Percentiles rank a stretch among this genome's conserved stretches.
These are phyloP conservation scores for Paxillus rubicundulus DNA, from an alignment of 768 basidiomycete species.

Conservation along the genomic window DNA sequence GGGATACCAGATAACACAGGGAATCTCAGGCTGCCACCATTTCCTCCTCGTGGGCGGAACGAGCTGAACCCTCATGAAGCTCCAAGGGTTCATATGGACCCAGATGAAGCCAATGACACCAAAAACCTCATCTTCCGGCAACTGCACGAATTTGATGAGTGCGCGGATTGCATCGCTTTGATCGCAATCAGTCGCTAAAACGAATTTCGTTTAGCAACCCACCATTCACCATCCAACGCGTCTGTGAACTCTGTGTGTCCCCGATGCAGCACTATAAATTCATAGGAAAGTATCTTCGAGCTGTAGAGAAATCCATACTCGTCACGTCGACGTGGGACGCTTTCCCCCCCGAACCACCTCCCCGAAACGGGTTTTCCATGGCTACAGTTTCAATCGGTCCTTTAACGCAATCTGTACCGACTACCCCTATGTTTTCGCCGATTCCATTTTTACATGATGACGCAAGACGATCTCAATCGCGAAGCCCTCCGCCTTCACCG, in stretches of 20 bases:
- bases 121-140: constrained; percentile 58
- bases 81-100: constrained; percentile 58
- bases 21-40: constrained; percentile 71
- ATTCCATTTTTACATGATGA: constrained; percentile 86
- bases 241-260: constrained; percentile 75
- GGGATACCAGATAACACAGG: constrained; percentile 38
- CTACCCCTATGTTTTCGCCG: constrained; percentile 83
- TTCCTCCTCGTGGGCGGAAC: constrained; percentile 55
- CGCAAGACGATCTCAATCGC: constrained; percentile 74
- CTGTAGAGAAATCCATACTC: constrained; percentile 76
- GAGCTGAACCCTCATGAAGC: constrained; percentile 50
- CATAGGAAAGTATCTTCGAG: constrained; percentile 85
- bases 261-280: constrained; percentile 72
- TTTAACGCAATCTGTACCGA: constrained; percentile 54
- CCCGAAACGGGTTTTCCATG: constrained; percentile 27
- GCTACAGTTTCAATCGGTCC: constrained; percentile 41
- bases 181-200: constrained; percentile 5
- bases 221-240: constrained; percentile 88
- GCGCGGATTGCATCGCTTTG: constrained; percentile 23
- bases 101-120: constrained; percentile 56
- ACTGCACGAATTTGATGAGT: constrained; percentile 77
- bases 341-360: constrained; percentile 52
- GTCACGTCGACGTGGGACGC: constrained; percentile 79
- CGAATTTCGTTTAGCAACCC: constrained; percentile 40
- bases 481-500: constrained; percentile 77